These are phyloP conservation scores for Hippophae gyantsensis DNA, from an alignment of 306 rosid species.

Conservation along the genomic window DNA sequence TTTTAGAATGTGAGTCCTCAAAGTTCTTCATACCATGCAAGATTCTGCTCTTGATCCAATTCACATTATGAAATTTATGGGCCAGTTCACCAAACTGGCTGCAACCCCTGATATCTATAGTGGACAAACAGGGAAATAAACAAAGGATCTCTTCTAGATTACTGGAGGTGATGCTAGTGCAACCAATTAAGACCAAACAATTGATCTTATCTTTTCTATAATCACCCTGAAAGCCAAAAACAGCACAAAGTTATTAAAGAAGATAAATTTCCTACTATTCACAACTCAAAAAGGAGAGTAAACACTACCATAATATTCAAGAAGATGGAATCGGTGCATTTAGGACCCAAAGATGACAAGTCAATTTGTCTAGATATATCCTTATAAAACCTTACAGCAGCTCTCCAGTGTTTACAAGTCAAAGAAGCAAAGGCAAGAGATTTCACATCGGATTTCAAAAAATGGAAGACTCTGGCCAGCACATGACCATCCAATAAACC, in stretches of 20 bases:
- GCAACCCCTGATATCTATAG: conserved; percentile 82
- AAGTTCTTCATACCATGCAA: conserved; percentile 28
- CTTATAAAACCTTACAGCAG: conserved; percentile 62
- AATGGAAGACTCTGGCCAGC: conserved; percentile 72
- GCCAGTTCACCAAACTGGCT: conserved; percentile 67
- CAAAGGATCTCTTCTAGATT: conserved; percentile 73
- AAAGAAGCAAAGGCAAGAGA: conserved; percentile 64
- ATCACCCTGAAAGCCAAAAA: conserved; percentile 57
- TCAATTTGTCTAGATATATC: conserved; percentile 66
- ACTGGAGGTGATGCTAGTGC: conserved; percentile 55
- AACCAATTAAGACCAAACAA: conserved; percentile 63
- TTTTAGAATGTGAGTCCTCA: conserved; percentile 59
- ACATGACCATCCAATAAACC: conserved; percentile 63
- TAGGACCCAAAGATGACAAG: conserved; percentile 64
- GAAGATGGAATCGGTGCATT: conserved; percentile 61
- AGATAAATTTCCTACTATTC: conserved; percentile 10
- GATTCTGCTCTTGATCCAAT: conserved; percentile 73
- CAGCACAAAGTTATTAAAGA: conserved; percentile 21
- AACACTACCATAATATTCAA: conserved; percentile 63
- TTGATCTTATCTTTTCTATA: conserved; percentile 63
- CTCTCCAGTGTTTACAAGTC: conserved; percentile 90
- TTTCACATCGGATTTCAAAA: conserved; percentile 63
- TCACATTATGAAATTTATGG: conserved; percentile 48
- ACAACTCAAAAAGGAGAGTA: conserved; percentile 15
- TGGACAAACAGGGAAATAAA: conserved; percentile 57